Conservation (phyloP, 129 eudicot genomes). For the Ambrosia trifida region DNA sequence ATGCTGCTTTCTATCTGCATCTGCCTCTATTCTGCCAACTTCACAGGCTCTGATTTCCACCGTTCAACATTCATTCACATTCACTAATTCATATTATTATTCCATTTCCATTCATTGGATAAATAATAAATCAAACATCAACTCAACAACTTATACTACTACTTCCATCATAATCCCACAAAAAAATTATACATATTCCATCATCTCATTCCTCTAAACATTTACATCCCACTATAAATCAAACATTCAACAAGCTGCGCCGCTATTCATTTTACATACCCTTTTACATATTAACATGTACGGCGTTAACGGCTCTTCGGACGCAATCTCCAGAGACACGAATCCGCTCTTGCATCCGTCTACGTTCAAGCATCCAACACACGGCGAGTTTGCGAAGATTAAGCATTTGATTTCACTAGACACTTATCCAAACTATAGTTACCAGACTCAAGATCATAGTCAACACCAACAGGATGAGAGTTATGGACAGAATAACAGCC, state of each 20-base stretch:
- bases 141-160: not conserved
- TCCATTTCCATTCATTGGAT: slow-evolving; percentile 19
- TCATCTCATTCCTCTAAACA: not conserved
- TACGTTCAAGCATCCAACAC: slow-evolving; percentile 44
- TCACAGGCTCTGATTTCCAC: slow-evolving; percentile 29
- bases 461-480: not conserved
- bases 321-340: slow-evolving; percentile 53
- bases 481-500: slow-evolving; percentile 8
- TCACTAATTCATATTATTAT: not conserved
- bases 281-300: slow-evolving; percentile 28
- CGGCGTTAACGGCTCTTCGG: slow-evolving; percentile 35
- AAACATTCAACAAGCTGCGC: too few relatives aligned
- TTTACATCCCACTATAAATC: too few relatives aligned
- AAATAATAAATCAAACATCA: not conserved
- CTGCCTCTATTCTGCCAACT: not conserved
- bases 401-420: slow-evolving; percentile 42
- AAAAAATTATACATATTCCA: not conserved
- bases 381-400: slow-evolving; percentile 42
- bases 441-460: slow-evolving; percentile 2
- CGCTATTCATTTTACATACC: too few relatives aligned
- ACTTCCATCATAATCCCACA: not conserved
- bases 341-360: slow-evolving; percentile 39
- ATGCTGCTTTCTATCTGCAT: slow-evolving; percentile 16
- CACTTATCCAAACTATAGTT: slow-evolving; percentile 25
- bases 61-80: slow-evolving; percentile 19